Evolutionary conservation across 148 eudicot genomes (phyloP).

Genomic region (Silene uniflora): DNA sequence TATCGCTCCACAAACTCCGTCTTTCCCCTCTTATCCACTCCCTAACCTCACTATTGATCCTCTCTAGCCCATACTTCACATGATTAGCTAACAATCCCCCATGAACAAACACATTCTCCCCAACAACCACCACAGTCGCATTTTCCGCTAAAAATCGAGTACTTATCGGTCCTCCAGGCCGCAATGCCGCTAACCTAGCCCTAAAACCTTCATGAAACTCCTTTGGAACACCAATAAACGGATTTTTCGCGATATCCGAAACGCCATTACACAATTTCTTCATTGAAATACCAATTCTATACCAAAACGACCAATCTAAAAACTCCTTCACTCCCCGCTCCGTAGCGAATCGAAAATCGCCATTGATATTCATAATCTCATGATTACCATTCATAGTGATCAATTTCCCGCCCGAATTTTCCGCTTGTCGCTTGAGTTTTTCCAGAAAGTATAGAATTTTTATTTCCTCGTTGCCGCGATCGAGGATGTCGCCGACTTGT

Average conservation of each 20-base stretch:
- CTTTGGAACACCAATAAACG: constrained; percentile 43
- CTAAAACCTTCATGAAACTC: constrained; percentile 52
- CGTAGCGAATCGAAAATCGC: constrained; percentile 63
- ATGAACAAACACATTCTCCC: constrained; percentile 85
- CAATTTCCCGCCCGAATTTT: constrained; percentile 42
- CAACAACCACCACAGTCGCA: constrained; percentile 66
- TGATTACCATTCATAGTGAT: constrained; percentile 91
- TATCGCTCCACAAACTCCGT: constrained; percentile 34
- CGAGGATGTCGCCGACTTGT: constrained; percentile 88
- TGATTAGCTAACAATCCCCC: constrained; percentile 74
- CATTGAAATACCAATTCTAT: constrained; percentile 51
- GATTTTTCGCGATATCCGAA: constrained; percentile 28
- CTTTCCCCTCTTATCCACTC: constrained; percentile 75
- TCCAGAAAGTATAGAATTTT: constrained; percentile 64
- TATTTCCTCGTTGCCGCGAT: constrained; percentile 85
- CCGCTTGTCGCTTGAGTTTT: constrained; percentile 60
- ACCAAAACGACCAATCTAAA: constrained; percentile 74
- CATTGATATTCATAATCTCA: constrained; percentile 74
- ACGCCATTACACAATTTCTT: constrained; percentile 45
- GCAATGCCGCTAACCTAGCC: constrained; percentile 70
- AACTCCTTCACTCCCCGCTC: constrained; percentile 52
- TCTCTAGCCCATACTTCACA: constrained; percentile 66
- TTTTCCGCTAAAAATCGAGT: constrained; percentile 62
- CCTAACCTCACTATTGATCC: constrained; percentile 80
- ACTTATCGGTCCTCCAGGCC: constrained; percentile 62